Evolutionary conservation across 2,329 filamentous ascomycete genomes (phyloP).

Genomic region (Beauveria australis): DNA sequence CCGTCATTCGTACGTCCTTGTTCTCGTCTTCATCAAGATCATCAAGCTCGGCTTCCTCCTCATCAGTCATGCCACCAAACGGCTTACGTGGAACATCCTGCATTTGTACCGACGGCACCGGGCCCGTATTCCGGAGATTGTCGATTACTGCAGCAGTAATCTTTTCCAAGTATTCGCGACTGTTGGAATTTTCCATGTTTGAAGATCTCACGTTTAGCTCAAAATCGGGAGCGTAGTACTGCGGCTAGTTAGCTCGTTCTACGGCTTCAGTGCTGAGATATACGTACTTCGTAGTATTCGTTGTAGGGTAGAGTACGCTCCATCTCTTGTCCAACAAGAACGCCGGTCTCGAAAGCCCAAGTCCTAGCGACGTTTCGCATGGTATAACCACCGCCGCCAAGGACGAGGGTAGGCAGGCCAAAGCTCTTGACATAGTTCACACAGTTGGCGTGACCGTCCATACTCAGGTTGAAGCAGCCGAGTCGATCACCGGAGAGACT

Average conservation of each 20-base stretch:
- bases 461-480: constrained; percentile 96
- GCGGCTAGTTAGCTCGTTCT: constrained; percentile 19
- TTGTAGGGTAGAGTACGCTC: constrained; percentile 82
- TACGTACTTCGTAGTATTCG: constrained; percentile 74
- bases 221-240: constrained; percentile 90
- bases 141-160: constrained; percentile 77
- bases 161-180: constrained; percentile 70
- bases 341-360: constrained; percentile 94
- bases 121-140: constrained; percentile 77
- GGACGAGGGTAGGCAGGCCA: constrained; percentile 76
- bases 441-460: constrained; percentile 90
- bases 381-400: constrained; percentile 94
- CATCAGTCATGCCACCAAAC: constrained; percentile 54
- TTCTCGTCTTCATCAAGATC: constrained; percentile 78
- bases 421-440: constrained; percentile 87
- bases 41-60: constrained; percentile 57
- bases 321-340: constrained; percentile 78
- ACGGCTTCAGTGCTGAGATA: constrained; percentile 33
- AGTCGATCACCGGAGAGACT: constrained; percentile 88
- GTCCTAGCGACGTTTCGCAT: constrained; percentile 94
- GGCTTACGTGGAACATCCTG: constrained; percentile 62
- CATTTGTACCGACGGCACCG: constrained; percentile 86
- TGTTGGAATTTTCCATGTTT: constrained; percentile 88
- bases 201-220: constrained; percentile 82
- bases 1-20: constrained; percentile 72